phyloP scores from a whole-genome alignment of 805 yeast species.

The Zygoascus biomembranicola region DNA sequence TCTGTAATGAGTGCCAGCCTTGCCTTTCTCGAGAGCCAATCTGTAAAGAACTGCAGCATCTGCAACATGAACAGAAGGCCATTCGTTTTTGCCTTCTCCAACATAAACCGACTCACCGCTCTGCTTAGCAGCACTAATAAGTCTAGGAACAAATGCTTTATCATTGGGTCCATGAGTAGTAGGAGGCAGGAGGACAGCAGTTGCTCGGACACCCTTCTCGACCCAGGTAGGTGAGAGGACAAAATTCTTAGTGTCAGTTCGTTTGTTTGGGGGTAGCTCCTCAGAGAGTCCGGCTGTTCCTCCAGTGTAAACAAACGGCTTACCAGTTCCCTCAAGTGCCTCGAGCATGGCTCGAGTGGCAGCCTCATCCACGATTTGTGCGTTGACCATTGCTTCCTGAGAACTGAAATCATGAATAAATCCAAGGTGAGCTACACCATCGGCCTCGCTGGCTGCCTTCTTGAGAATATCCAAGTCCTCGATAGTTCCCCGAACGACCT shows the following conservation, averaged over 20 bases:
- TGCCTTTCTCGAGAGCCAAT: slow-evolving; percentile 23
- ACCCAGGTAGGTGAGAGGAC: slow-evolving; percentile 14
- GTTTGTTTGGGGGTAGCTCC: not conserved
- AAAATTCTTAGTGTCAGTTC: slow-evolving; percentile 15
- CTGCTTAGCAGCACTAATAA: slow-evolving; percentile 11
- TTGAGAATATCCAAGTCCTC: slow-evolving; percentile 24
- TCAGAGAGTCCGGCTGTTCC: slow-evolving; percentile 15
- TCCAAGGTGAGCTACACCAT: slow-evolving; percentile 34
- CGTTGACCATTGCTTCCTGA: slow-evolving; percentile 17
- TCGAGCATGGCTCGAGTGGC: slow-evolving; percentile 27
- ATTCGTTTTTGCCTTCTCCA: slow-evolving; percentile 29
- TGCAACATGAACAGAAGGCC: slow-evolving; percentile 28
- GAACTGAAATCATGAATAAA: slow-evolving; percentile 28
- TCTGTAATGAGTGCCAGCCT: slow-evolving; percentile 20
- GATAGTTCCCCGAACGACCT: slow-evolving; percentile 27
- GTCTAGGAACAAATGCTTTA: slow-evolving; percentile 21
- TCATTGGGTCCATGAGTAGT: slow-evolving; percentile 31
- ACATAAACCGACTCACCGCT: slow-evolving; percentile 28
- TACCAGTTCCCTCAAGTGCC: slow-evolving; percentile 26
- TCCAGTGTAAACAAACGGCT: slow-evolving; percentile 23
- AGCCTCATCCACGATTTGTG: slow-evolving; percentile 20
- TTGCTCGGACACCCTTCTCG: slow-evolving; percentile 23
- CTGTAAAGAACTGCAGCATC: slow-evolving; percentile 31
- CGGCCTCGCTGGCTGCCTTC: slow-evolving; percentile 26
- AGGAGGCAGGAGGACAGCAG: slow-evolving; percentile 28